Conservation (phyloP, 1,139 yeast genomes). For the Sugiyamaella castrensis region DNA sequence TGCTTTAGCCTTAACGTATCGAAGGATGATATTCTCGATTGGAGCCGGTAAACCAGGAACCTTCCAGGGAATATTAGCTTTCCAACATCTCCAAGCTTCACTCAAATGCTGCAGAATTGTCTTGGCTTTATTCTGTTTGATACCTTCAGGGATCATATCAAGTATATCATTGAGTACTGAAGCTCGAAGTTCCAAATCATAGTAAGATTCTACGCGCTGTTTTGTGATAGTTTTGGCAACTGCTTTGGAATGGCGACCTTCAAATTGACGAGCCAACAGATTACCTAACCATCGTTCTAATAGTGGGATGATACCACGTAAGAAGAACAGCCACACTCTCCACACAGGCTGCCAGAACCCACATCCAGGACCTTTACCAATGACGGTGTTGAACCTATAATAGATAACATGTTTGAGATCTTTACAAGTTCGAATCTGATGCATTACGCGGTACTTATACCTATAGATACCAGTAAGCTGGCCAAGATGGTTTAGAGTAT, state of each 20-base stretch:
- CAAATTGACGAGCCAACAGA: conserved; percentile 86
- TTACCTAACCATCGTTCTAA: conserved; percentile 95
- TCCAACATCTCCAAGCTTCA: conserved; percentile 99
- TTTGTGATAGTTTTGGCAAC: conserved; percentile 92
- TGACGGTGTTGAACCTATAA: conserved; percentile 68
- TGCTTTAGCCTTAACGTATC: conserved; percentile 92
- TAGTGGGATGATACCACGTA: conserved; percentile 91
- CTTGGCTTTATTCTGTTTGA: conserved; percentile 81
- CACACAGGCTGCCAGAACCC: conserved; percentile 99
- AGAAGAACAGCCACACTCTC: conserved; percentile 92
- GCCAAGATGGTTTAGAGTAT: conserved; percentile 87
- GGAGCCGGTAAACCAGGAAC: conserved; percentile 97
- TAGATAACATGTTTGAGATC: conserved; percentile 92
- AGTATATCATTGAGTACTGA: conserved; percentile 93
- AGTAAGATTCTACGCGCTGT: conserved; percentile 92
- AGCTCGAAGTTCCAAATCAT: conserved; percentile 88
- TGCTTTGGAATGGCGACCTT: conserved; percentile 90
- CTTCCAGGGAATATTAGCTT: conserved; percentile 97
- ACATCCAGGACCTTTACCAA: conserved; percentile 98
- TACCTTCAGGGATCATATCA: conserved; percentile 96
- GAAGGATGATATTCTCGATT: conserved; percentile 75
- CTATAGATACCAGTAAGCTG: conserved; percentile 95
- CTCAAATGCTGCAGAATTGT: conserved; percentile 89
- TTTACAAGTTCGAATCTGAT: conserved; percentile 93
- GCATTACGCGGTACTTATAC: conserved; percentile 97